Evolutionary conservation across 1,284 basidiomycete species (phyloP), one percentile per base, ranked within the genome.

Genomic region (Rhodotorula sp.): DNA sequence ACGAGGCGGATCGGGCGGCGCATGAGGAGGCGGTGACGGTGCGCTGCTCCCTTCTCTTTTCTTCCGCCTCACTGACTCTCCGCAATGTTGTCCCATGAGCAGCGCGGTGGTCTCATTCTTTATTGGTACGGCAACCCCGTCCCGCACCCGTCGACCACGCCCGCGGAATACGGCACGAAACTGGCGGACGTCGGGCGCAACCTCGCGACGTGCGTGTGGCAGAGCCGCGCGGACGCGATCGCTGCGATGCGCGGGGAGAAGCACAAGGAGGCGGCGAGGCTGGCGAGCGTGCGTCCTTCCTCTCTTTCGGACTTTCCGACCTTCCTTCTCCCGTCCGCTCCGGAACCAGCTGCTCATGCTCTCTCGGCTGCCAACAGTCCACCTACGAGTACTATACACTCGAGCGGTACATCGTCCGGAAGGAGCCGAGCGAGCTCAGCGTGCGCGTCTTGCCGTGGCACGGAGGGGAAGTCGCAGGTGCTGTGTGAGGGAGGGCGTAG

Each of bases 161-260:
- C 21, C 22, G 27, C 39, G 6, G 7, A n/a, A 19, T 17, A 19
- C 29, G 56, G 53, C 56, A 62, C 61, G 22, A 51, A 61, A 29
- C 29, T 46, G 0, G 65, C 61, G 12, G 61, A 61, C 50, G 61
- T 89, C 0, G 89, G 92, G 0, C 85, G 91, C 81, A 96, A 96
- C 81, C 87, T 95, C 64, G 92, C 94, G 5, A 95, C 93, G n/a
- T 96, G 94, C 83, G 90, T 96, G 61, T 97, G 94, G 94, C 90
- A 92, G 81, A 91, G 90, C 53, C 88, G 92, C 9, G 86, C 86
- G 74, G 90, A 92, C 76, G 94, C 94, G 1, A 83, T 89, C 48
- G 88, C 88, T 13, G 93, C 93, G 0, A 92, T 89, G 77, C 87
- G 87, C 2, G 87, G 89, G 10, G 91, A 91, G 22, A 86, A 90